Base-by-base conservation (phyloP, 352 stramenopile species). In the Globisporangium acanthophoron region DNA sequence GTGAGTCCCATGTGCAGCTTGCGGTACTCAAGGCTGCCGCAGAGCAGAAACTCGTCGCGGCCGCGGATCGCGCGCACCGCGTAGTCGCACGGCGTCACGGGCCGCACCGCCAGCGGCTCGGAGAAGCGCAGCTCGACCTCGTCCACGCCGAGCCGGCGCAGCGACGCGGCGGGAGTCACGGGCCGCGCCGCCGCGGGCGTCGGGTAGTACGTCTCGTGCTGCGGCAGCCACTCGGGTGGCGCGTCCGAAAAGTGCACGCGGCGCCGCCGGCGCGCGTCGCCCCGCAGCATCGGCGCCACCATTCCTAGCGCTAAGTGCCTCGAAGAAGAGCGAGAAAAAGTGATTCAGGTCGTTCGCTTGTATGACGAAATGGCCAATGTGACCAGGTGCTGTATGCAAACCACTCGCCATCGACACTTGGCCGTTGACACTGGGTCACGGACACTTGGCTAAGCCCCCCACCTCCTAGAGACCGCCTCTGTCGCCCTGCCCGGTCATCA, bases 61-160 rank as follows among this genome's bases (percentile, higher is more conserved):
- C 57, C 63, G 29, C 65, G 59, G 54, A 86, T 73, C 66, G 84
- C 85, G 50, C 64, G 62, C 39, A 87, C 69, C 1, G 77, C 73
- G 52, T 78, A 87, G 65, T 87, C 77, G 0, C 35, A 43, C 5
- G 44, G 9, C 0, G 50, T 52, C 35, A 87, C 50, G 18, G 76
- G 73, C 8, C 57, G 65, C 15, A 62, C 49, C 2, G 70, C 61
- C 8, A 70, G 69, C 53, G 84, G 71, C 48, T 87, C 75, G 24
- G 76, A 86, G 35, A 87, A 87, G 59, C 75, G 78, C 8, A 87
- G 59, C 58, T 87, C 77, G 37, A 87, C 71, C 40, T 87, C 77
- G 58, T 87, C 77, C 31, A 80, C 77, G 15, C 75, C 80, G 52
- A 81, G 84, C 46, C 77, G 69, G 8, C 77, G 63, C 0, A 71